phyloP scores from a whole-genome alignment of 257 asterid genomes.

The Salvia miltiorrhiza region DNA sequence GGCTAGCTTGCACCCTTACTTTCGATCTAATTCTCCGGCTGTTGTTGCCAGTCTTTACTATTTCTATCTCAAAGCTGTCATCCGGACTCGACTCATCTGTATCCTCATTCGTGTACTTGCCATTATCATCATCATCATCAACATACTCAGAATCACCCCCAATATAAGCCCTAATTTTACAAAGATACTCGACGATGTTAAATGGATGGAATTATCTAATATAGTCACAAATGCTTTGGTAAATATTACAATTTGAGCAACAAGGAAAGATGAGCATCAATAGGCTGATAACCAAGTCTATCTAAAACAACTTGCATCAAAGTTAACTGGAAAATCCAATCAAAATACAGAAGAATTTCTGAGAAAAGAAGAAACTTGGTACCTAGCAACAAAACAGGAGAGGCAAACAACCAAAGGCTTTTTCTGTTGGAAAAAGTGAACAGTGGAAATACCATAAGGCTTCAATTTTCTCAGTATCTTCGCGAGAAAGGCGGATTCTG shows the following conservation, averaged over 20 bases:
- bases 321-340: not conserved
- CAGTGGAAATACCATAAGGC: conserved; percentile 27
- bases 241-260: no score
- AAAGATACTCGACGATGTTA: not conserved
- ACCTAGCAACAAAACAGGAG: conserved; percentile 36
- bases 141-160: conserved; percentile 27
- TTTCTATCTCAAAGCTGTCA: conserved; percentile 39
- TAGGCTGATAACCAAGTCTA: not conserved
- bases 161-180: conserved; percentile 30
- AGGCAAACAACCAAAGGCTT: conserved; percentile 26
- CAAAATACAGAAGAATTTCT: not conserved
- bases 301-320: not conserved
- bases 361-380: not conserved
- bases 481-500: conserved; percentile 23
- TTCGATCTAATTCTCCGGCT: conserved; percentile 61
- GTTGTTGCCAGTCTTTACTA: conserved; percentile 56
- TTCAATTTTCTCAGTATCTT: conserved; percentile 29
- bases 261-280: no score
- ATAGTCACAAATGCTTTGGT: not conserved
- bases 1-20: conserved; percentile 58
- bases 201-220: not conserved
- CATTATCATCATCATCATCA: conserved; percentile 7
- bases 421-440: conserved; percentile 21
- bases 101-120: conserved; percentile 22
- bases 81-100: conserved; percentile 23